These are phyloP conservation scores for Lathyrus sativus DNA, from an alignment of 306 rosid species.

Conservation along the genomic window DNA sequence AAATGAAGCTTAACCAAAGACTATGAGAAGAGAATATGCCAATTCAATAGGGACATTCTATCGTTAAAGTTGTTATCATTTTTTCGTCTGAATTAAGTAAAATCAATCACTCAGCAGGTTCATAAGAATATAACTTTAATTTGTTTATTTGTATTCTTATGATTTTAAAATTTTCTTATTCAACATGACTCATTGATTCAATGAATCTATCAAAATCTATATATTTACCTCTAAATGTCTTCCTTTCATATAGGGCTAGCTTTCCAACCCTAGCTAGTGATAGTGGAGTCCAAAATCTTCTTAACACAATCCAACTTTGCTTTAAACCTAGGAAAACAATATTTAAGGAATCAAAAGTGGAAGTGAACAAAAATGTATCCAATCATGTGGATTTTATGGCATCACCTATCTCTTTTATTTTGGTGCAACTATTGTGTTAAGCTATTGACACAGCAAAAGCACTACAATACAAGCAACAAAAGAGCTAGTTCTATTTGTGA, in stretches of 20 bases:
- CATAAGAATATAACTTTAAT: too few relatives aligned
- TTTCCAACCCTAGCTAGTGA: conserved; percentile 38
- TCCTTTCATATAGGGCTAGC: neutral
- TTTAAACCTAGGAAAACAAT: neutral
- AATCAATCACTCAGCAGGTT: conserved; percentile 2
- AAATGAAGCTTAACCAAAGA: conserved; percentile 53
- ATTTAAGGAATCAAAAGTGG: conserved; percentile 37
- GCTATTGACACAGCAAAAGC: conserved; percentile 43
- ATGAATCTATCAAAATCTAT: too few relatives aligned
- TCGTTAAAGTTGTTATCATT: neutral
- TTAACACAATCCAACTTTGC: conserved; percentile 35
- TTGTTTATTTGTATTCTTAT: too few relatives aligned
- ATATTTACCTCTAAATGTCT: too few relatives aligned
- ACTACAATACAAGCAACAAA: conserved; percentile 6
- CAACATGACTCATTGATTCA: too few relatives aligned
- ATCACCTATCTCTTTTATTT: conserved; percentile 44
- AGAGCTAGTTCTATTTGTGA: conserved; percentile 15
- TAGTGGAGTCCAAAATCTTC: conserved; percentile 36
- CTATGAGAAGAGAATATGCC: conserved; percentile 29
- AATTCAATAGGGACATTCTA: conserved; percentile 15
- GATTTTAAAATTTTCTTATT: too few relatives aligned
- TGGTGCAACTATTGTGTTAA: conserved; percentile 9
- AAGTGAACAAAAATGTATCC: conserved; percentile 37
- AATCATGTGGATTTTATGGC: conserved; percentile 41
- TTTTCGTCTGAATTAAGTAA: conserved; percentile 23